Conservation (phyloP, 1,139 yeast species). For the Debaryomycetaceae sp. region DNA sequence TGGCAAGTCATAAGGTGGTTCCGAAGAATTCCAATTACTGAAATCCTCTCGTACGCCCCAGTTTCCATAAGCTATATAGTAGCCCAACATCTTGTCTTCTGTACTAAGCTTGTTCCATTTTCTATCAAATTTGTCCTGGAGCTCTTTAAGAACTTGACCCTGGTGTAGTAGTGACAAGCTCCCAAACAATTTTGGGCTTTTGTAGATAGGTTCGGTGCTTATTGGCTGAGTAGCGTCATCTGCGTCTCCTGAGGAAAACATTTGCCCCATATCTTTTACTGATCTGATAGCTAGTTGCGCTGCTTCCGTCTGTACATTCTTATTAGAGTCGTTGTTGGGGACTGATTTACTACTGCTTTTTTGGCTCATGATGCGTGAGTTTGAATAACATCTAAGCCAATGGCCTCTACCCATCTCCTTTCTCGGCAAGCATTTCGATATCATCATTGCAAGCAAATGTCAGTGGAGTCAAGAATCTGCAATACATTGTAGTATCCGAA, state of each 20-base stretch:
- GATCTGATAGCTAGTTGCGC: slow-evolving; percentile 43
- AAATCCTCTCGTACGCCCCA: slow-evolving; percentile 64
- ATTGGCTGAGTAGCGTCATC: slow-evolving; percentile 48
- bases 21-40: slow-evolving; percentile 36
- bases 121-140: slow-evolving; percentile 48
- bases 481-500: no score
- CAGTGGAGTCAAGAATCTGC: no score
- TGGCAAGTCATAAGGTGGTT: slow-evolving; percentile 54
- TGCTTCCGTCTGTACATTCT: slow-evolving; percentile 24
- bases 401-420: no score
- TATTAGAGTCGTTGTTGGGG: neutral
- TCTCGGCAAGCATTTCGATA: no score
- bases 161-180: slow-evolving; percentile 51
- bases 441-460: no score
- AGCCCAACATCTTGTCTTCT: slow-evolving; percentile 49
- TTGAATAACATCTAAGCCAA: no score
- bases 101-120: slow-evolving; percentile 48
- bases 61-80: slow-evolving; percentile 59
- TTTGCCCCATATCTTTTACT: slow-evolving; percentile 38
- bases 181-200: slow-evolving; percentile 44
- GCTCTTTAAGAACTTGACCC: slow-evolving; percentile 53
- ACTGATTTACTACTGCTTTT: no score
- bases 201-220: slow-evolving; percentile 50
- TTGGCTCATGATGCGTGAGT: no score
- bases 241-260: slow-evolving; percentile 27